These are phyloP conservation scores for Thermomucor indicae-seudaticae DNA, from an alignment of 371 early-diverging fungal species.

Conservation along the genomic window DNA sequence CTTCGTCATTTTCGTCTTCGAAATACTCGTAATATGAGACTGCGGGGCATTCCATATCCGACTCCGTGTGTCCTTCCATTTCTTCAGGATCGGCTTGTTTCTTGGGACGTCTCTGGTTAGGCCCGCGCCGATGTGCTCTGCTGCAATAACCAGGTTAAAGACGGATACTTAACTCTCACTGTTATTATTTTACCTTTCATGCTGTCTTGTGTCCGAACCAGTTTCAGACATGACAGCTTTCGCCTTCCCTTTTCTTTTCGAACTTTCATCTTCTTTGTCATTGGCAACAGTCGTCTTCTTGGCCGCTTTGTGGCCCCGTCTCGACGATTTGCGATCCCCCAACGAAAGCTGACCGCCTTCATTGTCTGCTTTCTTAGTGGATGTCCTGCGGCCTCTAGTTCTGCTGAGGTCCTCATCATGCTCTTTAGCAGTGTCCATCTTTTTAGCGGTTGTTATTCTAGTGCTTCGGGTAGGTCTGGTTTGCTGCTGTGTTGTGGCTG, in stretches of 20 bases:
- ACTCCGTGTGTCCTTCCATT: constrained; percentile 6
- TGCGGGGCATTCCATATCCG: constrained; percentile 7
- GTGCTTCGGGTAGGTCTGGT: background rate
- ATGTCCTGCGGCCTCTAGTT: too few species aligned
- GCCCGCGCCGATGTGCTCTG: too few species aligned
- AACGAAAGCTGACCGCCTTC: too few species aligned
- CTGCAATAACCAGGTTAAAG: background rate
- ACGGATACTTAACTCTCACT: background rate
- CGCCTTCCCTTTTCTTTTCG: constrained; percentile 11
- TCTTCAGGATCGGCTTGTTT: constrained; percentile 23
- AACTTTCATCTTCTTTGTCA: background rate
- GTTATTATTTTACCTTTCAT: background rate
- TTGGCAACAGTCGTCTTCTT: too few species aligned
- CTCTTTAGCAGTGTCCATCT: too few species aligned
- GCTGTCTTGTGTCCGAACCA: background rate
- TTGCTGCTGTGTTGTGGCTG: constrained; percentile 1
- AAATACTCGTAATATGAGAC: constrained; percentile 16
- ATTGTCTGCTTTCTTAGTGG: too few species aligned
- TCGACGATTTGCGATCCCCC: too few species aligned
- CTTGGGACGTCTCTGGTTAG: constrained; percentile 11
- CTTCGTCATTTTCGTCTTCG: constrained; percentile 4
- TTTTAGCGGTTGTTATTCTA: background rate
- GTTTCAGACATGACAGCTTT: constrained; percentile 7
- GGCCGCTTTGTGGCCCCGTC: too few species aligned
- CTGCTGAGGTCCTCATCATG: too few species aligned